Evolutionary conservation across 164 flowering plant genomes (phyloP), one percentile per base, ranked within the genome.

Genomic region (Taxillus chinensis): DNA sequence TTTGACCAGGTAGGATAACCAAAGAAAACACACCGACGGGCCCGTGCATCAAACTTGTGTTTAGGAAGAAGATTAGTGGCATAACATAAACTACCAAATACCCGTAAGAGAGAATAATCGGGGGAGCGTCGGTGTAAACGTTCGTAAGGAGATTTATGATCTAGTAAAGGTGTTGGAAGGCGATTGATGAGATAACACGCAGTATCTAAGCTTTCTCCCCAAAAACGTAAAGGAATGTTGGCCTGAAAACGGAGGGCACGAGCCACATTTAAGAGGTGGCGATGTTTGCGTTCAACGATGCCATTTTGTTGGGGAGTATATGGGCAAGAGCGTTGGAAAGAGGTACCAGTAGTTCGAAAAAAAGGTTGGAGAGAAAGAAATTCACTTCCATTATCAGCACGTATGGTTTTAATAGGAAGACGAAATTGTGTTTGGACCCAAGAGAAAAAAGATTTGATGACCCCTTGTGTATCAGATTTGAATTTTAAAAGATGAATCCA

Each of bases 221-320:
- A 66, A 59, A 66, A 66, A 15, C 40, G 13, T 38, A 41, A 40
- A 2, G 53, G 52, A n/a, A 64, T 55, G 27, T 64, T 53, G 16
- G 17, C 56, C 13, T 53, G 56, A 13, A 53, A 63, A 38, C 65
- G 39, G 11, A 63, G 27, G 16, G 66, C 66, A 12, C 59, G 12
- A n/a, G 48, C 66, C 13, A 63, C 39, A 63, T 63, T 63, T 39
- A 63, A 16, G 41, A 63, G 48, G 40, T 63, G 66, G 49, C 49
- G 59, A 53, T 53, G 56, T 53, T 53, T 53, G 2, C 56, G 8
- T 14, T 53, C 56, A 53, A 53, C 56, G 1, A 53, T 1, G 7
- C 56, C 56, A 13, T 53, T 53, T 53, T 53, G 2, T 53, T 53
- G 56, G 2, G 56, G 56, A 2, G 56, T 53, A 7, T 8, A 53